Evolutionary conservation across 139 green algal genomes (phyloP).

Genomic region (Klebsormidium nitens): DNA sequence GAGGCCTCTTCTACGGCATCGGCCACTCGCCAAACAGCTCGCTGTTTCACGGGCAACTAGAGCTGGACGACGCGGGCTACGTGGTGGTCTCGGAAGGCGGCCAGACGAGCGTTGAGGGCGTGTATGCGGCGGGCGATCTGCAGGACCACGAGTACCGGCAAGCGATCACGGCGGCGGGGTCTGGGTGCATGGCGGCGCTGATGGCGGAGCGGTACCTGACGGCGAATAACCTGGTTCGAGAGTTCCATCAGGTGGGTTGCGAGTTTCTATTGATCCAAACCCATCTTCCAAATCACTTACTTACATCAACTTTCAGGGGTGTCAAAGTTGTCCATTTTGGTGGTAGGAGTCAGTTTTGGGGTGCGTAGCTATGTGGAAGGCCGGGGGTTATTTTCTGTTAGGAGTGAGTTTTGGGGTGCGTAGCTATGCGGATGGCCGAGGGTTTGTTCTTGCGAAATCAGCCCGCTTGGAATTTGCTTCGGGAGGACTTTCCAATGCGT

Average conservation of each 20-base stretch:
- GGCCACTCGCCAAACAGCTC: constrained; percentile 91
- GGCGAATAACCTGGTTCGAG: constrained; percentile 46
- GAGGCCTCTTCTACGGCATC: constrained; percentile 97
- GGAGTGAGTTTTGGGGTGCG: no score
- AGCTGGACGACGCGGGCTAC: constrained; percentile 87
- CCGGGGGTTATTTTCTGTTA: no score
- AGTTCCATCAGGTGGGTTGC: constrained; percentile 40
- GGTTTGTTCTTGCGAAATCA: no score
- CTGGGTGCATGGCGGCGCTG: constrained; percentile 91
- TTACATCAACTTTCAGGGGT: no score
- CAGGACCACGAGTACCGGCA: constrained; percentile 53
- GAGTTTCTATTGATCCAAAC: no score
- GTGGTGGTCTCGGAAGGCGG: constrained; percentile 60
- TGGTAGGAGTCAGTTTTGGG: no score
- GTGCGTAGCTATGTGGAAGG: no score
- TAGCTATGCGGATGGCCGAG: no score
- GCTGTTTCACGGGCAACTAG: constrained; percentile 41
- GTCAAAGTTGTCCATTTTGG: no score
- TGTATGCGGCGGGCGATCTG: constrained; percentile 90
- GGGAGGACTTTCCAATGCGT: no score
- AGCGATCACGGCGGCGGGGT: constrained; percentile 91
- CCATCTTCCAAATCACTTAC: no score
- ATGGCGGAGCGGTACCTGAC: constrained; percentile 86
- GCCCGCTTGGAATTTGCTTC: no score
- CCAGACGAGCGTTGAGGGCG: constrained; percentile 49